Evolutionary conservation across 1,284 basidiomycete species (phyloP), one percentile per base, ranked within the genome.

Genomic region (Xanthoconium separans): DNA sequence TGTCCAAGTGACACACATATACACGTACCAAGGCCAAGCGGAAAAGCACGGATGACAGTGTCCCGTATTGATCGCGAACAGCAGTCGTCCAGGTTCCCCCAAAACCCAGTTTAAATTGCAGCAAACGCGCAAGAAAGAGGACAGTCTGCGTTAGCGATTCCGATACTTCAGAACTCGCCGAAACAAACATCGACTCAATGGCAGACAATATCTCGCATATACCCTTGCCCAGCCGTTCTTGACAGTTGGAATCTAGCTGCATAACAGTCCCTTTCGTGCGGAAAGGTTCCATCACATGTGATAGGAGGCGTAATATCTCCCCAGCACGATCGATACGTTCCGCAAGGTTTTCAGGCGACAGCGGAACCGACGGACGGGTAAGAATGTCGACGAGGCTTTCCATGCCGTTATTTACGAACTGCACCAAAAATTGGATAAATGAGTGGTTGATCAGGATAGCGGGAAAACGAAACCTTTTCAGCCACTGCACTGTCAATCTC

Each of bases 381-480:
- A 89, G 73, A 13, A 84, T 76, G 27, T 83, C 80, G 1, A 79
- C 77, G 13, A 91, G 82, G 53, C 83, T 82, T 56, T 78, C 78
- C 30, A 91, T 73, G 1, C 90, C 89, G 42, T 83, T 86, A 57
- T 88, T 87, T 50, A 91, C 78, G 64, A 92, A 89, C 88, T 91
- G 41, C 9, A 46, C 47, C 36, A 42, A 36, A 18, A 43, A 47
- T 33, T 27, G 16, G 6, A 43, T 44, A 24, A 54, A 40, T 16
- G 10, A 37, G 30, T 10, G 16, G 11, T 34, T 34, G n/a, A 29
- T 30, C 33, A 31, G 52, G 22, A 6, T 36, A 37, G 20, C 0
- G 22, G 34, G 16, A 24, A 24, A 34, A 29, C n/a, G 37, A 10
- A 24, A 89, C 89, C 80, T 87, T 90, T 44, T 77, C 77, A 6